A percentile compares a stretch with the other conserved stretches of the same genome.
Conservation (phyloP, 2,329 filamentous ascomycete species). For the Atkinsonella hypoxylon region DNA sequence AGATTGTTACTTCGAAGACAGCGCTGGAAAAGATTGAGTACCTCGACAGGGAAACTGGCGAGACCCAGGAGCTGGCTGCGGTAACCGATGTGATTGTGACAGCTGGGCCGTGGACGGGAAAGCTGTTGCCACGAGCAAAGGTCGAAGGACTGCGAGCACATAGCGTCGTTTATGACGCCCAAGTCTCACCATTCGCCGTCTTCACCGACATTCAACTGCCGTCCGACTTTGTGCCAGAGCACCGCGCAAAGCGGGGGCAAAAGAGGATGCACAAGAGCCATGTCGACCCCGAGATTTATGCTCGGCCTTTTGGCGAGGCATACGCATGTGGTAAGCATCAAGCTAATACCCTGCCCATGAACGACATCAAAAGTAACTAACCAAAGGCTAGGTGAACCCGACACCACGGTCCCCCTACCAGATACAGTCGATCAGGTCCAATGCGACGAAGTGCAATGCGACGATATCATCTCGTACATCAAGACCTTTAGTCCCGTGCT, state of each 20-base stretch:
- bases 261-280: conserved; percentile 44
- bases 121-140: conserved; percentile 43
- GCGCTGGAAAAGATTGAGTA: conserved; percentile 51
- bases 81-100: conserved; percentile 44
- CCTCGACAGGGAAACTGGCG: conserved; percentile 32
- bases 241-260: conserved; percentile 34
- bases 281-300: conserved; percentile 87
- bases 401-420: conserved; percentile 63
- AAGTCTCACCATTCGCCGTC: conserved; percentile 61
- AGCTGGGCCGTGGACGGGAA: conserved; percentile 52
- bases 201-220: conserved; percentile 82
- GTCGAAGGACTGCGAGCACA: conserved; percentile 50
- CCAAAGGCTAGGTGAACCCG: conserved; percentile 51
- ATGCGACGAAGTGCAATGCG: conserved; percentile 63
- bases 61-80: conserved; percentile 23
- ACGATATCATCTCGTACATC: conserved; percentile 77
- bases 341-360: background rate
- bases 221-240: conserved; percentile 43
- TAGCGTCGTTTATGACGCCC: conserved; percentile 51
- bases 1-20: conserved; percentile 43
- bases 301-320: conserved; percentile 75
- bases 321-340: conserved; percentile 72
- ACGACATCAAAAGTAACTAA: background rate
- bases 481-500: conserved; percentile 53
- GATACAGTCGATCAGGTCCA: conserved; percentile 62